phyloP scores from a whole-genome alignment of 1,139 yeast genomes.

The Nadsonia starkeyi-henricii region DNA sequence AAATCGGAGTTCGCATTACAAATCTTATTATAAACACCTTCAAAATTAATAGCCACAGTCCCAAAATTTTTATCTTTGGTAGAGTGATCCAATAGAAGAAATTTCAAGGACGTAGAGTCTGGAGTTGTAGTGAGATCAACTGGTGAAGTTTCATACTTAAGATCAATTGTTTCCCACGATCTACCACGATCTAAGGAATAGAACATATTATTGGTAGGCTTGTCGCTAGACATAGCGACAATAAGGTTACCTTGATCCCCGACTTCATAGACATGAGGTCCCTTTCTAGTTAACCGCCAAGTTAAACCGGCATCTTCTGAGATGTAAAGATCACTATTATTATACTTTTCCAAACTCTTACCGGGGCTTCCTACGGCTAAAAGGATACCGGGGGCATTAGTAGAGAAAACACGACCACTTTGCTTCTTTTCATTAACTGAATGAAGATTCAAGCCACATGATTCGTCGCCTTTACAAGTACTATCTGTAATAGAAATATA shows the following conservation, averaged over 20 bases:
- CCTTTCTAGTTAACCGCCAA: conserved; percentile 48
- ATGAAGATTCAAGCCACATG: conserved; percentile 46
- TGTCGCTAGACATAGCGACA: conserved; percentile 39
- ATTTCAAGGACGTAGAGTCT: conserved; percentile 60
- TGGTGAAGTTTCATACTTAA: conserved; percentile 40
- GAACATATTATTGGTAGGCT: conserved; percentile 18
- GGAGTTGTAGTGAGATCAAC: conserved; percentile 39
- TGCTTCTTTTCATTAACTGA: conserved; percentile 39
- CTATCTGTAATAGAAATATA: conserved; percentile 32
- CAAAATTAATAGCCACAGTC: conserved; percentile 45
- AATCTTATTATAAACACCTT: conserved; percentile 33
- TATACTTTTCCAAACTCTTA: conserved; percentile 17
- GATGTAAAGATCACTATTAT: conserved; percentile 31
- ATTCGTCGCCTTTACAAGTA: conserved; percentile 25
- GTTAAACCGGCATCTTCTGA: conserved; percentile 69
- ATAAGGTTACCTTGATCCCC: conserved; percentile 76
- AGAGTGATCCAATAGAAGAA: conserved; percentile 39
- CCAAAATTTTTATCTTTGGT: conserved; percentile 16
- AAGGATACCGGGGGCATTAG: conserved; percentile 62
- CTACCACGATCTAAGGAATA: conserved; percentile 68
- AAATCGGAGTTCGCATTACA: conserved; percentile 35
- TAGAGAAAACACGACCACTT: conserved; percentile 41
- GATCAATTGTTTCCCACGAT: conserved; percentile 40
- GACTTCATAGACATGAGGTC: conserved; percentile 44
- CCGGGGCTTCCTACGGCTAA: conserved; percentile 28